phyloP scores from a whole-genome alignment of 2,329 filamentous ascomycete species.

The Drechslera avenae region DNA sequence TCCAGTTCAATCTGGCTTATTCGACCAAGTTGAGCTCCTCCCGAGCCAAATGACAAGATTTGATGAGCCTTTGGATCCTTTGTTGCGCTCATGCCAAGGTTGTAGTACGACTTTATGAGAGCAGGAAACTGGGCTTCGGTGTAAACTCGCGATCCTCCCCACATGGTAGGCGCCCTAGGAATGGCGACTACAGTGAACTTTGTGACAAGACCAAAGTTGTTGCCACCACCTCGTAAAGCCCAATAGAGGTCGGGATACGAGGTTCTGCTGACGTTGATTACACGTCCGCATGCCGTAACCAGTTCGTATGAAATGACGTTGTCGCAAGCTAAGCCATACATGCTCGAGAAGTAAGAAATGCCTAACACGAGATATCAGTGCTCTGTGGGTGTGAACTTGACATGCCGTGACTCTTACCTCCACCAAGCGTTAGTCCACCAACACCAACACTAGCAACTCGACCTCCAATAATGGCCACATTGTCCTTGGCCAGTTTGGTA shows the following conservation, averaged over 20 bases:
- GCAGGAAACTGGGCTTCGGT: slow-evolving; percentile 19
- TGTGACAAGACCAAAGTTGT: slow-evolving; percentile 46
- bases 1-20: slow-evolving; percentile 18
- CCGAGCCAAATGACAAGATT: slow-evolving; percentile 32
- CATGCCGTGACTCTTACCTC: slow-evolving; percentile 15
- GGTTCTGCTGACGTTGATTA: slow-evolving; percentile 23
- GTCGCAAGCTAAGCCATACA: slow-evolving; percentile 35
- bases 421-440: slow-evolving; percentile 30
- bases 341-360: slow-evolving; percentile 35
- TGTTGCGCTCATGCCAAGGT: slow-evolving; percentile 29
- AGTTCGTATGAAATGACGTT: slow-evolving; percentile 45
- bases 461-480: slow-evolving; percentile 38
- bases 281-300: slow-evolving; percentile 26
- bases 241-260: slow-evolving; percentile 49
- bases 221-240: slow-evolving; percentile 45
- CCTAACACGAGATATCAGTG: slow-evolving; percentile 4
- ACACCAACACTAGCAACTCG: slow-evolving; percentile 33
- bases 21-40: slow-evolving; percentile 23
- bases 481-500: slow-evolving; percentile 25
- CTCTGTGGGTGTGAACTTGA: not conserved
- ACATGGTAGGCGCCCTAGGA: slow-evolving; percentile 31
- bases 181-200: slow-evolving; percentile 31
- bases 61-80: slow-evolving; percentile 34
- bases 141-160: slow-evolving; percentile 30
- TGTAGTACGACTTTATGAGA: slow-evolving; percentile 31